Evolutionary conservation across 1,139 yeast genomes (phyloP), one percentile per base, ranked within the genome.

Genomic region (Hanseniaspora uvarum): DNA sequence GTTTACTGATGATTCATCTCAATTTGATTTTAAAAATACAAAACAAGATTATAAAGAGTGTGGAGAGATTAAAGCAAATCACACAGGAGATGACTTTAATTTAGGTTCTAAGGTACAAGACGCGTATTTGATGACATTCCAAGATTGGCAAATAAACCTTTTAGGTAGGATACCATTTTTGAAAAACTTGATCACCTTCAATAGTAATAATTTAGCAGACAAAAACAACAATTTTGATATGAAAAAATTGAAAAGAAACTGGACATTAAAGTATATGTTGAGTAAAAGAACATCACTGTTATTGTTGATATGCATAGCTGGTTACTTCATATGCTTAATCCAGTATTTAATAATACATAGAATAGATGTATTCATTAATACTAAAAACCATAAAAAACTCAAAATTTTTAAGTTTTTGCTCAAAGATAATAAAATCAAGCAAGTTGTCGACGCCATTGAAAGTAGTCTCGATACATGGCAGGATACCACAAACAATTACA

Each of bases 251-350:
- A 62, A 44, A 61, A 56, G 24, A 63, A 63, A 37, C 58, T 81
- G 87, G 86, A 45, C 77, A 1, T 56, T 74, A 1, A 71, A 75
- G 38, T 82, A 77, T 61, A 58, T 72, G n/a, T 63, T 77, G 1
- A 76, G 84, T 0, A 67, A 72, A 5, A 66, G 74, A 39, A 74
- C 84, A 0, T 46, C 72, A 2, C 62, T 72, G 2, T 61, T 79
- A 0, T 60, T 81, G 0, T 65, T 74, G 0, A 59, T 81, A 4
- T 78, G 79, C 0, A 1, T 78, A 0, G 63, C 74, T 23, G 86
- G 84, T 0, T 53, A 80, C 1, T 10, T 76, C 0, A 66, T 76
- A 1, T 73, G 78, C n/a, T 53, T 71, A 0, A 62, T 79, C 4
- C 86, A 81, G 61, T 72, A 64, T 46, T 59, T 73, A 0, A 60